Base-by-base conservation (phyloP, 2,329 filamentous ascomycete species). In the Cytospora piceicola region DNA sequence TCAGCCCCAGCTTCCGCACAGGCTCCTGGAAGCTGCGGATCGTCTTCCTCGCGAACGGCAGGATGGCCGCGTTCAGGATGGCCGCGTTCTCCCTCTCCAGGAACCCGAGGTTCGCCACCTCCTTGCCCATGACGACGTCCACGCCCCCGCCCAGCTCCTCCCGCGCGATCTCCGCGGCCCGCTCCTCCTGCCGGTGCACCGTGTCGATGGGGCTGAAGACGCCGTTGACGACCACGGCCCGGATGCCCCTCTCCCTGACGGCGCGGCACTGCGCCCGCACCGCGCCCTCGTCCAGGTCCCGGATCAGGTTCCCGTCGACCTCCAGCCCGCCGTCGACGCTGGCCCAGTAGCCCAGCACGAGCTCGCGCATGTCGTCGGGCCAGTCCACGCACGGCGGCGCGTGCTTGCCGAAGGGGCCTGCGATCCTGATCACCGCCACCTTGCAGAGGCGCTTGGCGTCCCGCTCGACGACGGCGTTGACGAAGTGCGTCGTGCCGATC, bases 81-180 rank as follows among this genome's bases (percentile, higher is more conserved):
- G 85, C 82, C 0, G 87, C 87, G 70, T 90, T 90, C 73, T 90
- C 88, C 46, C 88, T 79, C 74, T 88, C 87, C 9, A 88, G 75
- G 61, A 87, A 85, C 49, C 77, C 84, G 14, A 84, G 73, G 68
- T 80, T 85, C 17, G 82, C 83, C 2, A 86, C 81, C 17, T 83
- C 81, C 58, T 80, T 80, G 12, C 83, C 84, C 59, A 79, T 78
- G 3, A 85, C 81, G 3, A 86, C 77, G 61, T 84, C 77, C 58
- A 73, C 76, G 0, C 74, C 78, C 0, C 79, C 77, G 11, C 63
- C 63, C 0, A 82, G 72, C 52, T 78, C 76, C 2, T 72, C 68
- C 7, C 71, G 74, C 42, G 84, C 70, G n/a, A 84, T 77, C 5
- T 75, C 75, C 0, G 78, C 78, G 0, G 79, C 80, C 22, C 76